Evolutionary conservation across 169 alveolate species (phyloP).

Genomic region (Plasmodium chabaudi): DNA sequence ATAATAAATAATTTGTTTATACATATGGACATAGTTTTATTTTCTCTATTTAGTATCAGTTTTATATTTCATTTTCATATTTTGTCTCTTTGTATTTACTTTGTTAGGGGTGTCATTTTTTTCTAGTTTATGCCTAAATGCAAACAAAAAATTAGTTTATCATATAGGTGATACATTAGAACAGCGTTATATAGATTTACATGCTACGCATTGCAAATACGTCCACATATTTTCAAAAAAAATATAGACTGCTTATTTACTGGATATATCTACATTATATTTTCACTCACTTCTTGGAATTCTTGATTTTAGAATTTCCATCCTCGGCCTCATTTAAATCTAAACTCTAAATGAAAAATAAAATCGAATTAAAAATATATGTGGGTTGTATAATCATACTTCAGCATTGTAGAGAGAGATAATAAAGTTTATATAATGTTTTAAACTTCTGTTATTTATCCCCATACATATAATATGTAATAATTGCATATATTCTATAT

Average conservation of each 20-base stretch:
- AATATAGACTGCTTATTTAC: neutral
- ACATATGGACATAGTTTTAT: neutral
- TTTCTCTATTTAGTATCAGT: neutral
- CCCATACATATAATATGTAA: too few relatives aligned
- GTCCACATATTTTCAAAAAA: neutral
- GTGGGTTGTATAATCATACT: too few relatives aligned
- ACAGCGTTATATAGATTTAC: neutral
- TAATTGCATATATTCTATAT: too few relatives aligned
- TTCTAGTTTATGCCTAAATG: conserved; percentile 45
- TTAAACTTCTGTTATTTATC: too few relatives aligned
- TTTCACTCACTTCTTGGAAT: conserved; percentile 51
- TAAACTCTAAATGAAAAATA: conserved; percentile 14
- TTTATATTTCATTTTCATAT: conserved; percentile 5
- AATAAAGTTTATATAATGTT: too few relatives aligned
- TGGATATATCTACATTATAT: neutral
- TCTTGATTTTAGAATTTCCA: conserved; percentile 36
- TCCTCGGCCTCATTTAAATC: conserved; percentile 30
- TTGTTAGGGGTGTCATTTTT: conserved; percentile 31
- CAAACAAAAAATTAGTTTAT: neutral
- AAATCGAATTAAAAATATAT: neutral
- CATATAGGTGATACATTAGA: neutral
- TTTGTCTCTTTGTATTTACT: conserved; percentile 11
- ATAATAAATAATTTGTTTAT: neutral
- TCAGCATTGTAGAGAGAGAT: too few relatives aligned
- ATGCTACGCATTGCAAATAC: neutral